Conservation (phyloP, 441 rosid genomes). For the Erodium moschatum region DNA sequence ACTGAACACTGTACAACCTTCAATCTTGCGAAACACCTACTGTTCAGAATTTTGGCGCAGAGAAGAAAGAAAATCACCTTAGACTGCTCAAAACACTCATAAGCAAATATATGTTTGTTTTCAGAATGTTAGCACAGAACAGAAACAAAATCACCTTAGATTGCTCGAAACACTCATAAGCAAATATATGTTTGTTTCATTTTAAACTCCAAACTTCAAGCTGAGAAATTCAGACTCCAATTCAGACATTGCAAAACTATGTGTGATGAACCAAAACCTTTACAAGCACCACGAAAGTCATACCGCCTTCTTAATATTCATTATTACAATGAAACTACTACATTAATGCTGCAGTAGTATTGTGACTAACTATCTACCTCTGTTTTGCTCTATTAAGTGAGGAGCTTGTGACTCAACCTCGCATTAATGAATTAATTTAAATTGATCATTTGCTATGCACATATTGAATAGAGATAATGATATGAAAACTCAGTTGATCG, state of each 20-base stretch:
- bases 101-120: no score
- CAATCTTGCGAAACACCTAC: background rate
- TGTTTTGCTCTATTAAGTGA: background rate
- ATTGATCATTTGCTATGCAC: background rate
- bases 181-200: background rate
- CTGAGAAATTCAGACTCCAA: slow-evolving; percentile 1
- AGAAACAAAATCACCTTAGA: no score
- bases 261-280: background rate
- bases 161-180: no score
- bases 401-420: background rate
- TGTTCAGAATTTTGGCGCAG: background rate
- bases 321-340: background rate
- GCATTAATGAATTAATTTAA: background rate
- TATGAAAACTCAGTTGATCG: background rate
- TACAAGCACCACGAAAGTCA: background rate
- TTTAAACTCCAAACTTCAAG: background rate
- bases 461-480: background rate
- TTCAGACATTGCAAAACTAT: background rate
- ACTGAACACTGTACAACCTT: no score
- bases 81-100: background rate
- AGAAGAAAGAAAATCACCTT: background rate
- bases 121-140: no score
- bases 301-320: background rate
- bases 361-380: background rate
- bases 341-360: background rate